A percentile compares a stretch with the other conserved stretches of the same genome.
Conservation (phyloP, 78 protist genomes). For the Polysphondylium violaceum region DNA sequence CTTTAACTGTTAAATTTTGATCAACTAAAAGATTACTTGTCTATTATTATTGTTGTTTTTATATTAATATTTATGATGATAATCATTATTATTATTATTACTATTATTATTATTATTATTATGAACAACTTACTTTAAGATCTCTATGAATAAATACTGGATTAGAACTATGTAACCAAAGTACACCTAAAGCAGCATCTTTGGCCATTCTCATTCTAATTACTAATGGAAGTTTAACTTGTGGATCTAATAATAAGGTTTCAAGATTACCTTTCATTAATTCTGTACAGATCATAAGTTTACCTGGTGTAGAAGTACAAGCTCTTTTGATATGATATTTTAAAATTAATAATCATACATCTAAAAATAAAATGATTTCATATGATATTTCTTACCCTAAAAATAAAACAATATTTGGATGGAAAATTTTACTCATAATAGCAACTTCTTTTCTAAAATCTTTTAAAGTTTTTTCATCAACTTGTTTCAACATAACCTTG, state of each 20-base stretch:
- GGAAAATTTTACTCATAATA: constrained; percentile 87
- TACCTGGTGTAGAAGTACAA: constrained; percentile 83
- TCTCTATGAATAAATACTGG: constrained; percentile 87
- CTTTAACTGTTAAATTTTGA: constrained; percentile 74
- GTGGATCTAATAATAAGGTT: constrained; percentile 70
- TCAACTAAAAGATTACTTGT: constrained; percentile 82
- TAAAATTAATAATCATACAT: not conserved
- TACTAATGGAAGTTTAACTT: constrained; percentile 67
- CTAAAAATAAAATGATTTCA: not conserved
- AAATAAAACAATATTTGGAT: constrained; percentile 86
- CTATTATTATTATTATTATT: not conserved
- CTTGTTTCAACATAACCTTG: constrained; percentile 81
- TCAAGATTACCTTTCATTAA: constrained; percentile 81
- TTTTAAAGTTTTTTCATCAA: constrained; percentile 79
- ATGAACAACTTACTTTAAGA: constrained; percentile 47
- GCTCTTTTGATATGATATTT: constrained; percentile 36
- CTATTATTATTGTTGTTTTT: constrained; percentile 12
- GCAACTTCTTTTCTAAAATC: constrained; percentile 86
- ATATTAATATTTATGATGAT: no score
- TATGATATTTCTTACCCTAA: constrained; percentile 49
- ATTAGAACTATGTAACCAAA: constrained; percentile 84
- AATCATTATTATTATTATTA: not conserved
- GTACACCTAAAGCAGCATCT: constrained; percentile 87
- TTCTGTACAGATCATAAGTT: constrained; percentile 81
- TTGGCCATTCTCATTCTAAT: constrained; percentile 84